Conservation (phyloP, 2,329 filamentous ascomycete genomes). For the Apiospora rasikravindrae region DNA sequence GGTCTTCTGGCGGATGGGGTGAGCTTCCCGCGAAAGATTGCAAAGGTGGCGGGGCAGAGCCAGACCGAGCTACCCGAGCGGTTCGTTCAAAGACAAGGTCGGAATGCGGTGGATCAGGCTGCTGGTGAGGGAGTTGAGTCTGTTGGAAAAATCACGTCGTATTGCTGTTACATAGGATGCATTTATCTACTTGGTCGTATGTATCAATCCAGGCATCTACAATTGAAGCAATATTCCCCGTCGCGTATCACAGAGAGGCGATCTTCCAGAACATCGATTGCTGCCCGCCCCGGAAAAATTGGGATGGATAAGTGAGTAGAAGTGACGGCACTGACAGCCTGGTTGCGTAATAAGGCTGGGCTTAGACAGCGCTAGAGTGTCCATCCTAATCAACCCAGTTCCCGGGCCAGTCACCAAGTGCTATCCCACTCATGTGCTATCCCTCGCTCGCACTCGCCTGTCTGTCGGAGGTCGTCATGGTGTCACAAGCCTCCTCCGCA, state of each 20-base stretch:
- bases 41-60: neutral
- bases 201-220: neutral
- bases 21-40: neutral
- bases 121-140: neutral
- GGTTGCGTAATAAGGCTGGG: slow-evolving; percentile 14
- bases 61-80: slow-evolving; percentile 10
- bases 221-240: neutral
- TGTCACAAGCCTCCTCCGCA: slow-evolving; percentile 12
- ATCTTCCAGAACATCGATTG: slow-evolving; percentile 1
- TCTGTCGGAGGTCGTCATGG: neutral
- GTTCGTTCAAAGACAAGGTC: neutral
- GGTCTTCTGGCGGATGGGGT: neutral
- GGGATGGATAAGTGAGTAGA: neutral
- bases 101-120: neutral
- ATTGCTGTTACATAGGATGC: neutral
- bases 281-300: neutral
- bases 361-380: slow-evolving; percentile 1
- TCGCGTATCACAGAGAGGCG: neutral
- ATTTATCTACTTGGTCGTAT: neutral
- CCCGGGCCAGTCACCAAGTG: neutral
- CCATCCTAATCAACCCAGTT: neutral
- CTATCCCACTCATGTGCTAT: neutral
- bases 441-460: neutral
- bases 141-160: neutral
- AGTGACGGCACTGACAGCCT: neutral